Evolutionary conservation across 2,329 filamentous ascomycete species (phyloP), one percentile per base, ranked within the genome.

Genomic region (Penicillium sp.): DNA sequence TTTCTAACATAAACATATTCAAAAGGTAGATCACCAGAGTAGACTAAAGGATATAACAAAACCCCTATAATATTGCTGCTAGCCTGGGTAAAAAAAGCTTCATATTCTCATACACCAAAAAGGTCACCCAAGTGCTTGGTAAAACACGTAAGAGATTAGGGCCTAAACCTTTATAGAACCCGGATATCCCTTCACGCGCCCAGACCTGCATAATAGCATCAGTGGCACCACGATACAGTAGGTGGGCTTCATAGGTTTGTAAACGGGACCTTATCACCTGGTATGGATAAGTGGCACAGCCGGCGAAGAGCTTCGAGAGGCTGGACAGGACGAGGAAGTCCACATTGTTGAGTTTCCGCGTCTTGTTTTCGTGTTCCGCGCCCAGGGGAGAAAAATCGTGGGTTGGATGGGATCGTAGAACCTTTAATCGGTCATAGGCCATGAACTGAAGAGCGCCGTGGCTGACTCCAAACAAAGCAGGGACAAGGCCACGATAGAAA

Each of bases 361-460:
- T 51, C 25, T 51, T 31, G 27, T 22, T 18, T 23, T 12, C 37
- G 42, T 22, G 29, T 40, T 52, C 50, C 55, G 65, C 68, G 37
- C 65, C 75, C 4, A 11, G 40, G 59, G 62, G 23, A 59, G 63
- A 66, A 64, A 50, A 47, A 43, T 37, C 55, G 41, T 56, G 27
- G 58, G 57, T 42, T 65, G 58, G 65, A n/a, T 72, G 69, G 1
- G 80, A 76, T 56, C 88, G 78, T 62, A 88, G 85, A 50, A 80
- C 79, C 70, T 88, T 89, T 62, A 88, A 75, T 60, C 83, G 80
- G 71, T 99, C 94, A 74, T 99, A 99, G 20, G 94, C 90, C 75
- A 92, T 90, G 73, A 99, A 99, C 73, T 97, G 94, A 25, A 99
- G 87, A 2, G 93, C 92, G 40, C 93, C 93, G 72, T 99, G 94